Evolutionary conservation across 176 grass and related monocot genomes (phyloP).

Genomic region (Oryza punctata): DNA sequence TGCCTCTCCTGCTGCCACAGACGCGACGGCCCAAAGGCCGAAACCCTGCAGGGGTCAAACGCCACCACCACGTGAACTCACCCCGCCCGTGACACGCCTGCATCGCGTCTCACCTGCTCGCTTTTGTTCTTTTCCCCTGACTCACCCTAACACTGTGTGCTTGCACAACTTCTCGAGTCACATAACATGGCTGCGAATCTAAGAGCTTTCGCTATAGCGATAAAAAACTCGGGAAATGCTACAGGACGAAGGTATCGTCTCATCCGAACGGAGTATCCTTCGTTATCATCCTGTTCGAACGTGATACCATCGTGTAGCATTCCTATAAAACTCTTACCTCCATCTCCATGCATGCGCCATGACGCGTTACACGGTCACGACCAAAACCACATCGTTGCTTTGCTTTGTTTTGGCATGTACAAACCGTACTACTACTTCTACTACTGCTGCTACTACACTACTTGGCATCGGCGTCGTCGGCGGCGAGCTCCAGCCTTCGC

Average conservation of each 20-base stretch:
- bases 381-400: neutral
- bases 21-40: neutral
- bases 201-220: no score
- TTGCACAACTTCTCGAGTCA: no score
- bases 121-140: no score
- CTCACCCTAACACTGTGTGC: no score
- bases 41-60: neutral
- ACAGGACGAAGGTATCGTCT: no score
- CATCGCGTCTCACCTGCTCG: no score
- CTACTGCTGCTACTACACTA: neutral
- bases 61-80: neutral
- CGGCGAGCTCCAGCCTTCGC: slow-evolving; percentile 55
- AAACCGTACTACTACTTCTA: neutral
- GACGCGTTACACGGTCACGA: neutral
- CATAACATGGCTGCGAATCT: no score
- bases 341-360: neutral
- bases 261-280: no score
- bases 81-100: neutral
- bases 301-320: no score
- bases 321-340: no score
- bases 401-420: neutral
- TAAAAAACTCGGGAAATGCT: no score
- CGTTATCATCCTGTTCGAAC: no score
- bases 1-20: neutral
- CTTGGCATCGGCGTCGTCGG: neutral